Conservation (phyloP, 2,329 filamentous ascomycete species). For the Neopestalotiopsis clavispora region DNA sequence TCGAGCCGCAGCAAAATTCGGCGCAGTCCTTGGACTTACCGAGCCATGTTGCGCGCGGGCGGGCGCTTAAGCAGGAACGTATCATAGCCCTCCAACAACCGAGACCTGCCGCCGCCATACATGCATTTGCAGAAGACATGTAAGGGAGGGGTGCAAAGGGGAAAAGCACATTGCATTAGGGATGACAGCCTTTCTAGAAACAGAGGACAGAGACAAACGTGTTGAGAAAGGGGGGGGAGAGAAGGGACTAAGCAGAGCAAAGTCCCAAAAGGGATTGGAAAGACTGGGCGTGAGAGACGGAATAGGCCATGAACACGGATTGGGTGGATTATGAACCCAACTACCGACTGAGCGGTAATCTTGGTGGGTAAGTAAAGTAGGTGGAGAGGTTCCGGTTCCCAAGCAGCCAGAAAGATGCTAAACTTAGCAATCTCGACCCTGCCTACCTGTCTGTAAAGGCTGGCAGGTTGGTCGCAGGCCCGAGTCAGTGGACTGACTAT, state of each 20-base stretch:
- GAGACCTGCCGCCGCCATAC: not conserved
- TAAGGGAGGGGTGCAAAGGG: not conserved
- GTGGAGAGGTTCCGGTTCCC: not conserved
- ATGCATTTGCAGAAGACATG: not conserved
- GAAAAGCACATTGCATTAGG: not conserved
- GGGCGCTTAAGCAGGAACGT: conserved; percentile 15
- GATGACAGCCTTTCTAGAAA: not conserved
- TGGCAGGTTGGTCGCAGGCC: too few species aligned
- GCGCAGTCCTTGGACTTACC: not conserved
- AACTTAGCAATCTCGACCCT: too few species aligned
- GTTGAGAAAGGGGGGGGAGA: too few species aligned
- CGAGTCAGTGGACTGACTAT: not conserved
- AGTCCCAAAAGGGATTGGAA: too few species aligned
- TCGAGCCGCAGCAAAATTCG: not conserved
- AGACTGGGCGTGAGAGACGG: too few species aligned
- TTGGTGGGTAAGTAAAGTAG: not conserved
- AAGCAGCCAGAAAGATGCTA: not conserved
- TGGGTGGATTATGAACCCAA: not conserved
- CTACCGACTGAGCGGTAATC: not conserved
- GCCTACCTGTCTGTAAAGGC: too few species aligned
- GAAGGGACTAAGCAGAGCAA: too few species aligned
- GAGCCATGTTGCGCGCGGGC: not conserved
- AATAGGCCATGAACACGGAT: too few species aligned
- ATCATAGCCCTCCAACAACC: not conserved
- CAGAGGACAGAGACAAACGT: not conserved